Evolutionary conservation across 164 flowering plant species (phyloP), one percentile per base, ranked within the genome.

Genomic region (Tetracentron sinense): DNA sequence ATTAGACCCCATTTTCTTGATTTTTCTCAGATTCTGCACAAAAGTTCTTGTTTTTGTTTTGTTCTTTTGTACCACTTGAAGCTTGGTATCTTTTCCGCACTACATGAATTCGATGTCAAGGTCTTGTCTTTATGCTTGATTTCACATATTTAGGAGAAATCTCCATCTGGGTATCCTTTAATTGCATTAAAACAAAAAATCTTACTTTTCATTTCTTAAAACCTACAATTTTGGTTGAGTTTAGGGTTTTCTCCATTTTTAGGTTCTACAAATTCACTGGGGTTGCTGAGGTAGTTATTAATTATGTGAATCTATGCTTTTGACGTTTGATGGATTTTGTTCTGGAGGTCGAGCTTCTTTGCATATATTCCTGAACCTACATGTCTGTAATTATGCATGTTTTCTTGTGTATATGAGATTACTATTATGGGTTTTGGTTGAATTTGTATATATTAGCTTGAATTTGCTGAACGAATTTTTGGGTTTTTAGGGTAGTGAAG

Each of bases 161-260:
- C 60, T 60, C 51, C 54, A 70, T 47, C 60, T 73, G 75, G 72
- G 74, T 73, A 44, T 54, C 23, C 60, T 70, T 62, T 19, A 61
- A 62, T 71, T 63, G 61, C 58, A 51, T n/a, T n/a, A n/a, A n/a
- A n/a, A n/a, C 20, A 1, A 25, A 54, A 69, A 65, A 31, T 29
- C n/a, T 57, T 48, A 23, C 52, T 62, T 70, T 57, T 7, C 44
- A 38, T 12, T 48, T 2, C 56, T 8, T 30, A 17, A 38, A 42
- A 16, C 26, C 20, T 42, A n/a, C 20, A n/a, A 42, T 23, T 58
- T 21, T 61, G 28, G 16, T n/a, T n/a, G 29, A 6, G 33, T 19
- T 57, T 54, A 48, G 60, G 56, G 28, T 35, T 62, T 66, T 26
- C 28, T 31, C n/a, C 54, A 46, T 29, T 42, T 49, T 1, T 20